Base-by-base conservation (phyloP, 2,329 filamentous ascomycete species). In the Allantophomopsis lycopodina region DNA sequence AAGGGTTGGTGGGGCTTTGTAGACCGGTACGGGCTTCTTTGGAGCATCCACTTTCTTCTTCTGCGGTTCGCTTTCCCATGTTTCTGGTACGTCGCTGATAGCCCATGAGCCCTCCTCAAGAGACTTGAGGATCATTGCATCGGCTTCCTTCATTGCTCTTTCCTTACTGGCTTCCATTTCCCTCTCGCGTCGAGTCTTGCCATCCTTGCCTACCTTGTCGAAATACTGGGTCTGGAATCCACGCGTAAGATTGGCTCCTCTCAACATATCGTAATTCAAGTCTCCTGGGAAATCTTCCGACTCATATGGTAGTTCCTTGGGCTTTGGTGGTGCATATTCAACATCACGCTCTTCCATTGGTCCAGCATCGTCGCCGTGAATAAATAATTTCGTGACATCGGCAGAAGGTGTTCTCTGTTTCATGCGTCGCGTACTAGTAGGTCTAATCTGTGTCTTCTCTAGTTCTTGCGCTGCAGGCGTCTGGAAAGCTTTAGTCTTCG, bases 311-410 rank as follows among this genome's bases (percentile, higher is more conserved):
- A 76, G 62, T n/a, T 76, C 69, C 48, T 70, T 71, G 1, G 78
- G 71, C 44, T 68, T 79, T 0, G 86, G 85, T 5, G 89, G 86
- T 56, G 86, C 87, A 57, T 94, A 94, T 65, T 96, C 91, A 44
- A 89, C 76, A 40, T 95, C 88, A 18, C 79, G 76, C 35, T 83
- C 76, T 18, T 71, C 63, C 12, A 62, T 50, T 2, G 55, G 53
- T 38, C 64, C 67, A 44, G 69, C 63, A 39, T 72, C 66, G 38
- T 69, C 62, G n/a, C 60, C 55, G 40, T 79, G 75, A 32, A 77
- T 64, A 38, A 78, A 71, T n/a, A 86, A 61, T 55, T 81, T 81
- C 45, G 77, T 65, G 7, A 64, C 56, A 17, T 69, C 66, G n/a
- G 57, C 51, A 36, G 69, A 65, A 43, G 65, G 63, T 15, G 72